Evolutionary conservation across 345 rosid genomes (phyloP).

Genomic region (Moricandia arvensis): DNA sequence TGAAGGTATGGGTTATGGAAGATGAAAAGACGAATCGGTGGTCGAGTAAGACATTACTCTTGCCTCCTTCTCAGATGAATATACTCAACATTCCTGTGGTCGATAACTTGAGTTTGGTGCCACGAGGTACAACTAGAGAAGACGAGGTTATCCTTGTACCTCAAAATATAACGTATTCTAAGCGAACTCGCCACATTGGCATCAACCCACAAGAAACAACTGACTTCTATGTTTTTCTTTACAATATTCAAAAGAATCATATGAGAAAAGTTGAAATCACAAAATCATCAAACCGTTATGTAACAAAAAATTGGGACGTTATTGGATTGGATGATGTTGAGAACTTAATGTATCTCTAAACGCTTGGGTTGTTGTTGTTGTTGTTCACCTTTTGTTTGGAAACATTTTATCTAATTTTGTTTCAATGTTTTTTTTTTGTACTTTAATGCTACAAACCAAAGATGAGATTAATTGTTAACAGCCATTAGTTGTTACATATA

Average conservation of each 20-base stretch:
- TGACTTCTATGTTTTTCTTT: background rate
- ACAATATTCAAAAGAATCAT: background rate
- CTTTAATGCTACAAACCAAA: no score
- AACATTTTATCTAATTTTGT: no score
- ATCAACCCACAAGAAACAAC: background rate
- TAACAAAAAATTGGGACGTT: background rate
- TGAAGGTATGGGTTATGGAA: background rate
- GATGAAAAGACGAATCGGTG: constrained; percentile 2
- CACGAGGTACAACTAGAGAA: background rate
- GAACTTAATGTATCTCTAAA: background rate
- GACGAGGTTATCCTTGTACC: background rate
- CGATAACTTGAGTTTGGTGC: background rate
- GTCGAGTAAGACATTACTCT: background rate
- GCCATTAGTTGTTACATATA: no score
- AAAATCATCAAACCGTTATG: background rate
- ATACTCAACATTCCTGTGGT: background rate
- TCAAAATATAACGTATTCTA: background rate
- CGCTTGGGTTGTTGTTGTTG: no score
- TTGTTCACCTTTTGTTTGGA: no score
- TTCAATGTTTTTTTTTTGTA: no score
- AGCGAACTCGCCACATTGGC: background rate
- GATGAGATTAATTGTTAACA: no score
- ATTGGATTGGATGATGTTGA: background rate
- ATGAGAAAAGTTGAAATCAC: constrained; percentile 7
- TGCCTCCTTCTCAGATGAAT: background rate